A percentile compares a stretch with the other conserved stretches of the same genome.
phyloP scores from a whole-genome alignment of 805 yeast species.

The Teunomyces tritomae region DNA sequence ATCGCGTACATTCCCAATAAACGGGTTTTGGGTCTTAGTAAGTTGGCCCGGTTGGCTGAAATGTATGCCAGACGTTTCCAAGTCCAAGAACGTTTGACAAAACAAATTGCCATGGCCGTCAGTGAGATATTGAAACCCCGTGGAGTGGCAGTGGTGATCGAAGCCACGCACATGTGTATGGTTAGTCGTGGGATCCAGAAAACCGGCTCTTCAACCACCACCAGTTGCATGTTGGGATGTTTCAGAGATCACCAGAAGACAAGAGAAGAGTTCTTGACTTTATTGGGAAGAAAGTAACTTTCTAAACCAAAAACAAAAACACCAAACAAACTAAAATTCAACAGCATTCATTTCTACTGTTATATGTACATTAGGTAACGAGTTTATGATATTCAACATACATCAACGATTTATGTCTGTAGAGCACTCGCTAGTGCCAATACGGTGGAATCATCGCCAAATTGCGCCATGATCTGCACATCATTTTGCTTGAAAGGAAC shows the following conservation, averaged over 20 bases:
- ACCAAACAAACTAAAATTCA: background rate
- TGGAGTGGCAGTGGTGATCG: conserved; percentile 98
- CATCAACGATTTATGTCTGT: conserved; percentile 10
- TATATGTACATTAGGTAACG: conserved; percentile 2
- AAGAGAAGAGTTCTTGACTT: conserved; percentile 88
- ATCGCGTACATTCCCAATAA: conserved; percentile 97
- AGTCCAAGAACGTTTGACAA: conserved; percentile 96
- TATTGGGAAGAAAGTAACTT: conserved; percentile 52
- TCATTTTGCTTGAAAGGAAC: conserved; percentile 63
- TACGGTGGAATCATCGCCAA: conserved; percentile 71
- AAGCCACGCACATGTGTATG: conserved; percentile 99
- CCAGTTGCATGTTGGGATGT: conserved; percentile 97
- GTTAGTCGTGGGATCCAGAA: conserved; percentile 97
- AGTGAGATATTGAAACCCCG: conserved; percentile 88
- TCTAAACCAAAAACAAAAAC: too few relatives aligned
- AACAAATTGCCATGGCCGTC: conserved; percentile 95
- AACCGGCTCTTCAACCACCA: conserved; percentile 88
- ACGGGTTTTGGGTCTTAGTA: conserved; percentile 86
- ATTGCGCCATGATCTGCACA: conserved; percentile 81
- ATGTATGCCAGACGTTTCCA: conserved; percentile 95
- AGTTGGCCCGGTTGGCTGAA: conserved; percentile 92
- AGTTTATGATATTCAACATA: conserved; percentile 33
- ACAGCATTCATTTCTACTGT: conserved; percentile 9
- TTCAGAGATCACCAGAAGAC: conserved; percentile 93
- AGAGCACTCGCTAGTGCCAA: conserved; percentile 34